Conservation (phyloP, 148 eudicot species). For the Silene uniflora region DNA sequence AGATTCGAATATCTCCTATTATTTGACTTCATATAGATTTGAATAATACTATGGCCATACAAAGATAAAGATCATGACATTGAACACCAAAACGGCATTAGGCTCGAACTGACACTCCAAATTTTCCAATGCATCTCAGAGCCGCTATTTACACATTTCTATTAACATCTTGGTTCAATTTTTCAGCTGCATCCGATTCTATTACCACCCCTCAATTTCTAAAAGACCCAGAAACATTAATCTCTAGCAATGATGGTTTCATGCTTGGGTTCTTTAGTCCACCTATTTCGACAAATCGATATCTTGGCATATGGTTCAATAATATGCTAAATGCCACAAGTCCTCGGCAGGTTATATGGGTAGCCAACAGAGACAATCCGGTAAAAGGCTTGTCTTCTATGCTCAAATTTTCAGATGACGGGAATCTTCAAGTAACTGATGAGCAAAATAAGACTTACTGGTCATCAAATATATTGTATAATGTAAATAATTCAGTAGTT, state of each 20-base stretch:
- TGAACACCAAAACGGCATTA: neutral
- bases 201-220: slow-evolving; percentile 17
- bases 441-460: slow-evolving; percentile 27
- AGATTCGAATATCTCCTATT: too few relatives aligned
- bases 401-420: slow-evolving; percentile 25
- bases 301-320: slow-evolving; percentile 36
- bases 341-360: slow-evolving; percentile 34
- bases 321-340: neutral
- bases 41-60: too few relatives aligned
- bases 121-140: neutral
- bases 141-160: neutral
- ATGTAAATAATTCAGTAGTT: slow-evolving; percentile 14
- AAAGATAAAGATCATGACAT: too few relatives aligned
- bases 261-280: slow-evolving; percentile 43
- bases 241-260: slow-evolving; percentile 20
- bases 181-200: neutral
- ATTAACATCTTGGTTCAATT: neutral
- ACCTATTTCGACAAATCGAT: slow-evolving; percentile 26
- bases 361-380: slow-evolving; percentile 44
- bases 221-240: slow-evolving; percentile 22
- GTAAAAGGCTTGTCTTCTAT: slow-evolving; percentile 29
- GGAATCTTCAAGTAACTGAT: slow-evolving; percentile 35
- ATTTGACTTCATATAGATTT: too few relatives aligned
- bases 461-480: slow-evolving; percentile 30
- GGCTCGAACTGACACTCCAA: neutral